Conservation (phyloP, 441 rosid species). For the Sinapis alba region DNA sequence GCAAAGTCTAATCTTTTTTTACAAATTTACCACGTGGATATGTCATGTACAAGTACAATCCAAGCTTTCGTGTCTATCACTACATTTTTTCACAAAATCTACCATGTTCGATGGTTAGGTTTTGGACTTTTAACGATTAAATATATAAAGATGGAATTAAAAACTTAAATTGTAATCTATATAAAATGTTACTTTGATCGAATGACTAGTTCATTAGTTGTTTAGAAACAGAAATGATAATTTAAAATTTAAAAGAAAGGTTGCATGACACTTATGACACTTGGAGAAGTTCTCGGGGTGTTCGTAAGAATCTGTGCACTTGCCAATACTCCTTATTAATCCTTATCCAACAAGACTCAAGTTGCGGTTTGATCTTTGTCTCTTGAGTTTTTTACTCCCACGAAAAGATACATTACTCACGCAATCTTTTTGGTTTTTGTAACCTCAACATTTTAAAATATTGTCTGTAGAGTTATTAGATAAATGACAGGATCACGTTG, state of each 20-base stretch:
- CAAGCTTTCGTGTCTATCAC: conserved; percentile 31
- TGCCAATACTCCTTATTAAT: conserved; percentile 12
- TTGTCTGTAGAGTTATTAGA: not conserved
- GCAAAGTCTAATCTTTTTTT: conserved; percentile 8
- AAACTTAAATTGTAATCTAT: not conserved
- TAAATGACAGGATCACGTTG: conserved; percentile 15
- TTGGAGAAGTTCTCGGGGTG: conserved; percentile 28
- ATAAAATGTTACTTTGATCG: not conserved
- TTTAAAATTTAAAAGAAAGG: not conserved
- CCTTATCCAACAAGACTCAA: conserved; percentile 36
- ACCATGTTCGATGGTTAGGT: conserved; percentile 28
- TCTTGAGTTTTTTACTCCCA: not conserved
- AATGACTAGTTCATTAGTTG: not conserved
- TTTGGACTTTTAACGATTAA: not conserved
- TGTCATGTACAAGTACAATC: conserved; percentile 35
- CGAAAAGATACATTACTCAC: conserved; percentile 8
- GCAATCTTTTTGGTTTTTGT: conserved; percentile 23
- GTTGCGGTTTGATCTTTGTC: conserved; percentile 37
- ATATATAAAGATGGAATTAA: not conserved
- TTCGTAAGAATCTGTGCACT: conserved; percentile 16
- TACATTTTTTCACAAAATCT: conserved; percentile 2
- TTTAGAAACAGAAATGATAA: not conserved
- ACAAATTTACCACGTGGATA: conserved; percentile 30
- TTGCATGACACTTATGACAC: conserved; percentile 27
- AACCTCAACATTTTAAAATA: not conserved